These are phyloP conservation scores for Sporormia fimetaria DNA, from an alignment of 495 filamentous ascomycete genomes.

Conservation along the genomic window DNA sequence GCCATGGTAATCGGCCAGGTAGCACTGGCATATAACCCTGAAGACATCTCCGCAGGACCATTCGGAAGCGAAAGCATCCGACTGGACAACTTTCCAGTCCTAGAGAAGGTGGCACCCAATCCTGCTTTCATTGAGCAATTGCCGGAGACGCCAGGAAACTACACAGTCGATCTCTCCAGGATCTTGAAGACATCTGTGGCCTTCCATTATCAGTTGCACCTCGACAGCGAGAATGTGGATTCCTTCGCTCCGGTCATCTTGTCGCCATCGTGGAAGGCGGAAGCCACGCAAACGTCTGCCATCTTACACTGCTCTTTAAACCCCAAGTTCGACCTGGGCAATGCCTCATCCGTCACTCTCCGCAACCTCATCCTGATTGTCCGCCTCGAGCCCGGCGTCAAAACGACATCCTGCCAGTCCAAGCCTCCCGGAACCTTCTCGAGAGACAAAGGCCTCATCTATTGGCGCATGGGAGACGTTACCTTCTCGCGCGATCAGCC, in stretches of 20 bases:
- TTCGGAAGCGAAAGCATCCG: slow-evolving; percentile 57
- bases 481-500: slow-evolving; percentile 43
- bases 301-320: slow-evolving; percentile 82
- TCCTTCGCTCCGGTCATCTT: slow-evolving; percentile 69
- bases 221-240: slow-evolving; percentile 50
- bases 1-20: slow-evolving; percentile 80
- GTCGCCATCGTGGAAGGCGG: slow-evolving; percentile 71
- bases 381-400: slow-evolving; percentile 55
- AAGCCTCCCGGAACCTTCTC: slow-evolving; percentile 71
- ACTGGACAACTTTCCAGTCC: slow-evolving; percentile 78
- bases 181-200: slow-evolving; percentile 66
- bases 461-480: slow-evolving; percentile 80
- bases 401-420: slow-evolving; percentile 50
- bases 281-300: slow-evolving; percentile 69
- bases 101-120: slow-evolving; percentile 93
- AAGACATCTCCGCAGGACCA: slow-evolving; percentile 36
- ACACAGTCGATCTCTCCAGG: slow-evolving; percentile 57
- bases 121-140: slow-evolving; percentile 70
- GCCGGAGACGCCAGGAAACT: slow-evolving; percentile 66
- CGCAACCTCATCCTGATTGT: slow-evolving; percentile 75
- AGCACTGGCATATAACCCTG: slow-evolving; percentile 69
- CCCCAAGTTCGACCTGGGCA: slow-evolving; percentile 44
- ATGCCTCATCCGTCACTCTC: slow-evolving; percentile 45
- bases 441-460: slow-evolving; percentile 75
- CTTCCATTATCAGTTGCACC: slow-evolving; percentile 91